Conservation (phyloP, 306 rosid genomes). For the Macrotyloma uniflorum region DNA sequence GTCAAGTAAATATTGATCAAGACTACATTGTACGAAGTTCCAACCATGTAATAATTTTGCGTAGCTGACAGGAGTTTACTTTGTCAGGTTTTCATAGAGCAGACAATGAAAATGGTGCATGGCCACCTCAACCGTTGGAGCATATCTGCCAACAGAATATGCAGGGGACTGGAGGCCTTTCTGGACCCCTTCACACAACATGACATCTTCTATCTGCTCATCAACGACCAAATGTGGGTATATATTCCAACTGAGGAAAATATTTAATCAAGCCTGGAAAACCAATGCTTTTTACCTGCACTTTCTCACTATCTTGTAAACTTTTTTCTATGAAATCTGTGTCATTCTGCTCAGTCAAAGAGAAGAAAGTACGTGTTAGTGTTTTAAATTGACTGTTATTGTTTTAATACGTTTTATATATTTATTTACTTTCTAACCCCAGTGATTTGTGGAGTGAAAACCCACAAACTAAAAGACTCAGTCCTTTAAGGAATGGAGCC, state of each 20-base stretch:
- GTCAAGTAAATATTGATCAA: neutral
- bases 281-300: slow-evolving; percentile 63
- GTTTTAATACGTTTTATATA: neutral
- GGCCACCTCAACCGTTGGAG: slow-evolving; percentile 83
- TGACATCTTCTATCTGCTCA: slow-evolving; percentile 74
- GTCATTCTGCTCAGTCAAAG: slow-evolving; percentile 58
- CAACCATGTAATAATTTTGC: neutral
- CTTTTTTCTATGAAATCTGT: slow-evolving; percentile 62
- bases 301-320: slow-evolving; percentile 79
- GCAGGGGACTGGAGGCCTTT: slow-evolving; percentile 87
- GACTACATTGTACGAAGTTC: neutral
- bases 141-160: slow-evolving; percentile 70
- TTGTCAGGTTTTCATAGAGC: slow-evolving; percentile 53
- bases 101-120: slow-evolving; percentile 90
- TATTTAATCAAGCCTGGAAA: neutral
- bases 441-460: neutral
- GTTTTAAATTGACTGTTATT: slow-evolving; percentile 10
- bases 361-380: neutral
- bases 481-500: neutral
- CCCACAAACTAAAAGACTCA: neutral
- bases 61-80: slow-evolving; percentile 20
- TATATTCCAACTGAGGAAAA: neutral
- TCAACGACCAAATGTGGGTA: slow-evolving; percentile 24
- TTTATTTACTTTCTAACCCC: neutral
- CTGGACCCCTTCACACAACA: slow-evolving; percentile 83